Percentiles rank a stretch among this genome's conserved stretches.
Evolutionary conservation across 2,329 filamentous ascomycete genomes (phyloP).

Genomic region (Hypoxylon sp.): DNA sequence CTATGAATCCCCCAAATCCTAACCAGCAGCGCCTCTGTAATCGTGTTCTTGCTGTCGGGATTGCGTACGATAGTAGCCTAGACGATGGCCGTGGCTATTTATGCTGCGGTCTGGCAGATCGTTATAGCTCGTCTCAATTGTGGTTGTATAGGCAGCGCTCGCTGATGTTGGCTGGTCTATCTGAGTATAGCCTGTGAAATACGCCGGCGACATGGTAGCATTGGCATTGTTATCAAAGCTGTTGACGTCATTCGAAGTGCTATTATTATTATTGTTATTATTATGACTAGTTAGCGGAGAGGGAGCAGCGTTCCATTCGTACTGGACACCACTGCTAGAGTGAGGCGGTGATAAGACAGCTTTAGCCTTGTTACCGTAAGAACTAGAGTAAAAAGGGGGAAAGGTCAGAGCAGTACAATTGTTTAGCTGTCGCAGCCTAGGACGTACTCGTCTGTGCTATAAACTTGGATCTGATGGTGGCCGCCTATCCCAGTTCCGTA

Average conservation of each 20-base stretch:
- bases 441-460: slow-evolving; percentile 4
- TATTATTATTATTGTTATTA: not conserved
- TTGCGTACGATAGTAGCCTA: not conserved
- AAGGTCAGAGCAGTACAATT: not conserved
- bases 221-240: not conserved
- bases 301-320: slow-evolving; percentile 16
- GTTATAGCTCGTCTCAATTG: not conserved
- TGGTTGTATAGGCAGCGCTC: not conserved
- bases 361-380: slow-evolving; percentile 24
- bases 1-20: not conserved
- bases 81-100: not conserved
- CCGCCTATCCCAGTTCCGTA: slow-evolving; percentile 13
- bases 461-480: slow-evolving; percentile 5
- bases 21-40: not conserved
- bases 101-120: not conserved
- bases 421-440: not conserved
- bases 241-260: not conserved
- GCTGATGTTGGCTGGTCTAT: slow-evolving; percentile 1
- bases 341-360: slow-evolving; percentile 14
- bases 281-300: not conserved
- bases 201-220: slow-evolving; percentile 15
- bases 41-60: not conserved
- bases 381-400: not conserved
- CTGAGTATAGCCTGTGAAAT: slow-evolving; percentile 17
- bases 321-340: slow-evolving; percentile 7